Conservation (phyloP, 768 basidiomycete species). For the Tulasnella sp. region DNA sequence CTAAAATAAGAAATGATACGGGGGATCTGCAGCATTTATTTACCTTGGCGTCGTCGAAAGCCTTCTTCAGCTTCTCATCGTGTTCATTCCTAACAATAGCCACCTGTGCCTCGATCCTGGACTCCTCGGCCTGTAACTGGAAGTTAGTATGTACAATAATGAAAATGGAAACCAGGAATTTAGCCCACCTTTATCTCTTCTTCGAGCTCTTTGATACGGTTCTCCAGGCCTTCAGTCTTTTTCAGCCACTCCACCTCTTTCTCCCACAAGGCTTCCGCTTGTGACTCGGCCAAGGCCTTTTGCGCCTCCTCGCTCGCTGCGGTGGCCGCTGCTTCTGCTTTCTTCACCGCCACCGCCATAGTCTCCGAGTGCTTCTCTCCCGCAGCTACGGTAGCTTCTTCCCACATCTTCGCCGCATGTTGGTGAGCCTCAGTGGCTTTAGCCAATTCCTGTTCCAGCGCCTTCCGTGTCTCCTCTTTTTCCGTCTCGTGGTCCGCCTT, state of each 20-base stretch:
- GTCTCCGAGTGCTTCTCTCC: slow-evolving; percentile 38
- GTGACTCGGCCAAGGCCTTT: slow-evolving; percentile 27
- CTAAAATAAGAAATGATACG: slow-evolving; percentile 1
- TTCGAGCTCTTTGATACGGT: slow-evolving; percentile 37
- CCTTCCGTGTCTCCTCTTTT: background rate
- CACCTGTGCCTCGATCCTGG: slow-evolving; percentile 64
- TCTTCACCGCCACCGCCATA: slow-evolving; percentile 37
- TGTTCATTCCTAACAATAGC: slow-evolving; percentile 32
- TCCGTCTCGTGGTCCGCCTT: slow-evolving; percentile 24
- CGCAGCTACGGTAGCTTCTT: slow-evolving; percentile 38
- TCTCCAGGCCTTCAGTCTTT: slow-evolving; percentile 12
- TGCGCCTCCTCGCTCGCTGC: slow-evolving; percentile 27
- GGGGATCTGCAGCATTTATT: background rate
- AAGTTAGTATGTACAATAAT: background rate
- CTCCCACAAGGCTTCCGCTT: slow-evolving; percentile 15
- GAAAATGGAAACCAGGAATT: background rate
- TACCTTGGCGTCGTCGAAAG: slow-evolving; percentile 72
- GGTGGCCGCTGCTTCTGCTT: slow-evolving; percentile 29
- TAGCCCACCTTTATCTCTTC: slow-evolving; percentile 55
- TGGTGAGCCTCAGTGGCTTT: slow-evolving; percentile 40
- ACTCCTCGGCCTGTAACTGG: slow-evolving; percentile 32
- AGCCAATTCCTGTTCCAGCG: slow-evolving; percentile 44
- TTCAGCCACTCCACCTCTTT: slow-evolving; percentile 14
- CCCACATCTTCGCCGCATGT: slow-evolving; percentile 41
- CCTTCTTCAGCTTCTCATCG: slow-evolving; percentile 29